Conservation (phyloP, 1,139 yeast species). For the Diutina pseudorugosa region DNA sequence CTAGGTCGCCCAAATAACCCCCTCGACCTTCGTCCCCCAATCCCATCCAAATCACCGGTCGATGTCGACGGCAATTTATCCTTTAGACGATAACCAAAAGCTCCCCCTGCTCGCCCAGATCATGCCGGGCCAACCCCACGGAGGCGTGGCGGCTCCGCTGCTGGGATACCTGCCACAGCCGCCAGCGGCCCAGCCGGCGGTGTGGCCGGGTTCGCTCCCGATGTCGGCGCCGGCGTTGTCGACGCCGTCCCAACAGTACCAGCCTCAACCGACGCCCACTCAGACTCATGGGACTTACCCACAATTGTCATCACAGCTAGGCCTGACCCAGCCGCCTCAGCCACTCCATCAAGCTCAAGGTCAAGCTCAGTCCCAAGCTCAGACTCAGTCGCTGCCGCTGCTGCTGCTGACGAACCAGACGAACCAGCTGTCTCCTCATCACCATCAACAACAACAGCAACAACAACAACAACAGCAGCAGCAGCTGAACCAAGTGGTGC, state of each 20-base stretch:
- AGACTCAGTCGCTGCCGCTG: no score
- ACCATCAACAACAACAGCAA: not conserved
- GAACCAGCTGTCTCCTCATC: no score
- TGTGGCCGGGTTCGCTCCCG: not conserved
- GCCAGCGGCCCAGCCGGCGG: not conserved
- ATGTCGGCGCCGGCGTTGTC: not conserved
- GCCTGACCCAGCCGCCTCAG: not conserved
- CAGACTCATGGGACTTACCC: not conserved
- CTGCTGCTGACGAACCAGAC: no score
- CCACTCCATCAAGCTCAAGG: not conserved
- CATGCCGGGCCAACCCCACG: constrained; percentile 4
- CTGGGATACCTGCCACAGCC: not conserved
- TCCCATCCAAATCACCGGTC: not conserved
- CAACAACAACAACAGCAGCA: not conserved
- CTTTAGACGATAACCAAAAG: not conserved
- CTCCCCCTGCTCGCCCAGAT: not conserved
- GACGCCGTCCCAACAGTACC: not conserved
- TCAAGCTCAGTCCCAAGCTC: not conserved
- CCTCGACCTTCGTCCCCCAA: not conserved
- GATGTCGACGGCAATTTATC: constrained; percentile 1
- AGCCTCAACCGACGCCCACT: not conserved
- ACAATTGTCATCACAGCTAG: no score
- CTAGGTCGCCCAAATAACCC: no score
- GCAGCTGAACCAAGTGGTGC: not conserved
- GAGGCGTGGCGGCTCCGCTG: not conserved